These are phyloP conservation scores for Sporisorium scitamineum DNA, from an alignment of 1,284 basidiomycete genomes.

Conservation along the genomic window DNA sequence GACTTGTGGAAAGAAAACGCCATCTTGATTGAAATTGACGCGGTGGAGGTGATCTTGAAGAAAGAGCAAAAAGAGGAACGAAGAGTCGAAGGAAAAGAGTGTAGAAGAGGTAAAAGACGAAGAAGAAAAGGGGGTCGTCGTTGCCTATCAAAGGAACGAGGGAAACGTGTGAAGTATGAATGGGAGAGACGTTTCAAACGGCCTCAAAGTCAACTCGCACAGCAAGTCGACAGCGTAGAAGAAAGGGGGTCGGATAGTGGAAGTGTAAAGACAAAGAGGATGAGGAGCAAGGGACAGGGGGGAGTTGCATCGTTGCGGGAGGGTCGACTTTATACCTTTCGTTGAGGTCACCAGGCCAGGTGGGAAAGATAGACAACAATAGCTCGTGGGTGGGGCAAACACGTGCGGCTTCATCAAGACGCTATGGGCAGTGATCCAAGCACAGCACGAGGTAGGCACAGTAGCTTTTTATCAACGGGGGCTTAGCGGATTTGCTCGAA, in stretches of 20 bases:
- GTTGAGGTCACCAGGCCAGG: not conserved
- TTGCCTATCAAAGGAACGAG: slow-evolving; percentile 38
- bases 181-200: not conserved
- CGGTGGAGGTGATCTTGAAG: not conserved
- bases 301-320: not conserved
- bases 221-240: not conserved
- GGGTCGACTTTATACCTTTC: not conserved
- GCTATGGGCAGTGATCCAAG: not conserved
- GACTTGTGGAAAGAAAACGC: slow-evolving; percentile 10
- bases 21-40: slow-evolving; percentile 18
- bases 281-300: not conserved
- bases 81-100: not conserved
- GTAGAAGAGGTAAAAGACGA: not conserved
- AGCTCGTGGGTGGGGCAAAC: not conserved
- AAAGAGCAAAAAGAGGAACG: not conserved
- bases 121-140: not conserved
- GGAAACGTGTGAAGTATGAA: too few species aligned
- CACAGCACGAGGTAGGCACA: not conserved
- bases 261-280: not conserved
- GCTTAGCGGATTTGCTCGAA: not conserved
- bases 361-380: not conserved
- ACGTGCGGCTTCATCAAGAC: not conserved
- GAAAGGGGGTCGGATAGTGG: not conserved
- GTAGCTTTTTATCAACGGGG: too few species aligned
- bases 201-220: not conserved